Percentiles rank a stretch among this genome's conserved stretches.
phyloP scores from a whole-genome alignment of 177 flowering plant species.

The Telopea speciosissima region DNA sequence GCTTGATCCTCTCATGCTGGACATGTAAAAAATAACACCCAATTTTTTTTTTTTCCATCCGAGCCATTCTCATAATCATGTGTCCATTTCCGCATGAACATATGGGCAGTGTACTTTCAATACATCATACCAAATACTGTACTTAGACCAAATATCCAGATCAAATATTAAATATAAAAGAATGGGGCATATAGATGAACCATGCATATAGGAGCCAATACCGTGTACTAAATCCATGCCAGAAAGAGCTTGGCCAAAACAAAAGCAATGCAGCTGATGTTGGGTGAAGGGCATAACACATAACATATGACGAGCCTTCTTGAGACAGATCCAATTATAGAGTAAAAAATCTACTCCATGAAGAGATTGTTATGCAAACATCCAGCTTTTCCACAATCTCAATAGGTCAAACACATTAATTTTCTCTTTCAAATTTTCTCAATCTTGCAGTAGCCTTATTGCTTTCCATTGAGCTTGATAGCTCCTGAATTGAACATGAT shows the following conservation, averaged over 20 bases:
- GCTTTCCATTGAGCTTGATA: slow-evolving; percentile 55
- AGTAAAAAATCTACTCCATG: background rate
- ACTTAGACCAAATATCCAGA: too few relatives aligned
- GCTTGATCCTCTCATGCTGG: too few relatives aligned
- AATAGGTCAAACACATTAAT: background rate
- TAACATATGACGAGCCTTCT: background rate
- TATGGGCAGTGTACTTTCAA: too few relatives aligned
- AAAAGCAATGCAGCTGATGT: background rate
- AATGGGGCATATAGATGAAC: too few relatives aligned
- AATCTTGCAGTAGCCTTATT: slow-evolving; percentile 13
- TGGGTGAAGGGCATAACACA: background rate
- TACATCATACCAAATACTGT: too few relatives aligned
- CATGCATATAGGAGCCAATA: too few relatives aligned
- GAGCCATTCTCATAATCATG: too few relatives aligned
- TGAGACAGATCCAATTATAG: background rate
- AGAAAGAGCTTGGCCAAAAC: background rate
- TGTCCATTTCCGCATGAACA: too few relatives aligned
- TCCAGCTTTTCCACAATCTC: background rate
- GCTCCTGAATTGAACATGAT: slow-evolving; percentile 60
- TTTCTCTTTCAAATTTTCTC: slow-evolving; percentile 11
- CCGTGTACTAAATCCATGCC: too few relatives aligned
- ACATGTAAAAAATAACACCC: too few relatives aligned
- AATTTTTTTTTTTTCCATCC: too few relatives aligned
- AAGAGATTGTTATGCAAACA: background rate
- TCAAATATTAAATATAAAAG: too few relatives aligned